phyloP scores from a whole-genome alignment of 2,329 filamentous ascomycete genomes.

The Beauveria brongniartii region DNA sequence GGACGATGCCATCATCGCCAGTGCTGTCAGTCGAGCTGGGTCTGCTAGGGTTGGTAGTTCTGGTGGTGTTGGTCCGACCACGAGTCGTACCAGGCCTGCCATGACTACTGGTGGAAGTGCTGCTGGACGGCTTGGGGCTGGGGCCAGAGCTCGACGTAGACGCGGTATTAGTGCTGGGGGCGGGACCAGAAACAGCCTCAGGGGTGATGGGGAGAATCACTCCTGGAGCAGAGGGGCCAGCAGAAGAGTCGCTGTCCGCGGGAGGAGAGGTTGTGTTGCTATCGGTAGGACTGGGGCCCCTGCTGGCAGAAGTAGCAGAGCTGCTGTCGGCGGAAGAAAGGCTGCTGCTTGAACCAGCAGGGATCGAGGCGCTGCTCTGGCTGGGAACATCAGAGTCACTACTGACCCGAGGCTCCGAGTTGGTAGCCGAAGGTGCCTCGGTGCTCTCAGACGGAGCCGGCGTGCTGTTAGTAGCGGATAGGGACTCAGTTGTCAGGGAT shows the following conservation, averaged over 20 bases:
- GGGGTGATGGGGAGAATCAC: not conserved
- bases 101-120: too few species aligned
- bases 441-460: too few species aligned
- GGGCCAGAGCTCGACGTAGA: not conserved
- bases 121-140: not conserved
- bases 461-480: too few species aligned
- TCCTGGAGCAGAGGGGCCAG: not conserved
- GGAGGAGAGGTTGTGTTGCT: not conserved
- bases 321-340: not conserved
- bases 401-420: not conserved
- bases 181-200: not conserved
- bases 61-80: not conserved
- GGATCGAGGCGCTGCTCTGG: not conserved
- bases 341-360: not conserved
- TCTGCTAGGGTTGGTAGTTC: not conserved
- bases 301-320: not conserved
- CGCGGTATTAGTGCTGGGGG: not conserved
- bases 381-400: not conserved
- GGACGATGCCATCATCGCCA: constrained; percentile 5
- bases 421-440: too few species aligned
- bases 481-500: not conserved
- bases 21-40: not conserved
- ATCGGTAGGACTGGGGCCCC: too few species aligned
- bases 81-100: not conserved
- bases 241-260: not conserved